Percentiles rank a stretch among this genome's conserved stretches.
phyloP scores from a whole-genome alignment of 2,329 filamentous ascomycete species.

The Stachybotrys echinatus region DNA sequence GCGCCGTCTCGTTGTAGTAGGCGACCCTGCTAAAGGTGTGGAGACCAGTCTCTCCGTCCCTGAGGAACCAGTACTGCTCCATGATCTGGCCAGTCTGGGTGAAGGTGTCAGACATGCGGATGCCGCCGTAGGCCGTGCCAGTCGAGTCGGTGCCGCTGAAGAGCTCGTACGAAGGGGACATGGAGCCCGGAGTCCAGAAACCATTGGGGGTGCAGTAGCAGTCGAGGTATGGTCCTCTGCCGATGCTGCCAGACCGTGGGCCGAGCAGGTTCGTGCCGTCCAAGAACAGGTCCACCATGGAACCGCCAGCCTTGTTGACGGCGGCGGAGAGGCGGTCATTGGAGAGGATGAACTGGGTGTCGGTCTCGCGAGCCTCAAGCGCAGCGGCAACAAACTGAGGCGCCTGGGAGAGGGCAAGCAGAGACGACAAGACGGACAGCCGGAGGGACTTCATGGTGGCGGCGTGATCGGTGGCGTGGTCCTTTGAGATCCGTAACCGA shows the following conservation, averaged over 20 bases:
- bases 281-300: constrained; percentile 27
- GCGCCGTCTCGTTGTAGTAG: constrained; percentile 53
- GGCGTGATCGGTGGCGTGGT: background rate
- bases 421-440: background rate
- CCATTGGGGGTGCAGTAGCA: constrained; percentile 58
- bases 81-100: constrained; percentile 51
- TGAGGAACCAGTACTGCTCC: constrained; percentile 61
- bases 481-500: too few relatives aligned
- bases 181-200: constrained; percentile 52
- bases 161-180: constrained; percentile 36
- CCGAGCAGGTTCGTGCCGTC: constrained; percentile 46
- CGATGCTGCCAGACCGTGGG: constrained; percentile 24
- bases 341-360: constrained; percentile 25
- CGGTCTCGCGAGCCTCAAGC: constrained; percentile 27
- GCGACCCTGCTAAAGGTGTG: constrained; percentile 56
- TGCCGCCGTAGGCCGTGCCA: constrained; percentile 50
- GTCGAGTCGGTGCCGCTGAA: constrained; percentile 39
- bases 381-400: constrained; percentile 11
- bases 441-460: background rate
- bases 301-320: constrained; percentile 30
- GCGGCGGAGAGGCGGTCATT: constrained; percentile 32
- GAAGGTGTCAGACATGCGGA: constrained; percentile 56
- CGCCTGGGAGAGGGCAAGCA: background rate
- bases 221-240: constrained; percentile 55
- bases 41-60: constrained; percentile 56